Evolutionary conservation across 371 early-diverging fungal species (phyloP).

Genomic region (Mortierella sp.): DNA sequence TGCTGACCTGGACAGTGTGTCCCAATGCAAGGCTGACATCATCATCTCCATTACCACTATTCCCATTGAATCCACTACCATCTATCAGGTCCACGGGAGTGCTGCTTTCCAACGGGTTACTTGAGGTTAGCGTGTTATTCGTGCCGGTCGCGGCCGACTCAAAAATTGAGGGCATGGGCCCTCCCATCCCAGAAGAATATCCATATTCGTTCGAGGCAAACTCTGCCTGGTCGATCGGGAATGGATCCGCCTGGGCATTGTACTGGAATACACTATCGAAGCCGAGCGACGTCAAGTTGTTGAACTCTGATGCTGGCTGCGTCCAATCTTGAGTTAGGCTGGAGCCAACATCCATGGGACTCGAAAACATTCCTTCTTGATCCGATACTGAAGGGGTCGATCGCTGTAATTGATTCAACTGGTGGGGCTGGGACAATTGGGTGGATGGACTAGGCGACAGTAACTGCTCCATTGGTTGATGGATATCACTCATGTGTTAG

Average conservation of each 20-base stretch:
- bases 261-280: slow-evolving; percentile 48
- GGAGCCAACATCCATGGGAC: slow-evolving; percentile 19
- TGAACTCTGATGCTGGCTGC: slow-evolving; percentile 26
- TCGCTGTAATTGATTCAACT: slow-evolving; percentile 25
- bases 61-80: slow-evolving; percentile 15
- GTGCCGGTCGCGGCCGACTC: slow-evolving; percentile 26
- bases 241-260: slow-evolving; percentile 32
- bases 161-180: slow-evolving; percentile 31
- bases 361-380: slow-evolving; percentile 20
- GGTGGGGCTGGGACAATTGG: slow-evolving; percentile 19
- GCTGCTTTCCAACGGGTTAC: slow-evolving; percentile 15
- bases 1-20: slow-evolving; percentile 11
- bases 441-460: slow-evolving; percentile 22
- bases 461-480: slow-evolving; percentile 25
- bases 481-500: slow-evolving; percentile 32
- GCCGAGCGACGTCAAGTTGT: slow-evolving; percentile 42
- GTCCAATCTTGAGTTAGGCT: slow-evolving; percentile 40
- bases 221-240: slow-evolving; percentile 47
- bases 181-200: slow-evolving; percentile 31
- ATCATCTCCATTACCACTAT: slow-evolving; percentile 12
- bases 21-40: slow-evolving; percentile 5
- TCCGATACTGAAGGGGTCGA: slow-evolving; percentile 20
- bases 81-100: slow-evolving; percentile 10
- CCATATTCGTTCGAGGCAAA: slow-evolving; percentile 48
- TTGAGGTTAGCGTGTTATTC: slow-evolving; percentile 1